Conservation (phyloP, 2,329 filamentous ascomycete genomes). For the Fusarium haematococcum region DNA sequence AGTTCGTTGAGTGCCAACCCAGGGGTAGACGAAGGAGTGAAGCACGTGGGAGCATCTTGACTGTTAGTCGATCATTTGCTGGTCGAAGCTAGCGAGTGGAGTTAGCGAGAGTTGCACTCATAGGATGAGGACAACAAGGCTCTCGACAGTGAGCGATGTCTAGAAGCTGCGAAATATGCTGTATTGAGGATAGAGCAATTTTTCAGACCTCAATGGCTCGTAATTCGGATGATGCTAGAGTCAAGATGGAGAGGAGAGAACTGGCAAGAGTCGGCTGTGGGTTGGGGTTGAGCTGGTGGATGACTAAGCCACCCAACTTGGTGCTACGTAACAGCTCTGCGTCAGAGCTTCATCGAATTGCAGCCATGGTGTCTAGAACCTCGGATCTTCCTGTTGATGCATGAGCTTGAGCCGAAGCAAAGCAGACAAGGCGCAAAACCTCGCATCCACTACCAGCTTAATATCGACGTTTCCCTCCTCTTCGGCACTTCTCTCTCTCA, state of each 20-base stretch:
- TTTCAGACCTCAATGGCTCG: not conserved
- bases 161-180: not conserved
- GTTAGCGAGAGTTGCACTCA: not conserved
- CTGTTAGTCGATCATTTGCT: not conserved
- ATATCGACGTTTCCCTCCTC: not conserved
- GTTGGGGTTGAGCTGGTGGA: slow-evolving; percentile 13
- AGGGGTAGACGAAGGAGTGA: slow-evolving; percentile 3
- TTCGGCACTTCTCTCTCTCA: not conserved
- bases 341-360: slow-evolving; percentile 38
- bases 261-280: not conserved
- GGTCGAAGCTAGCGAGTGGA: not conserved
- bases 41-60: slow-evolving; percentile 2
- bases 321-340: slow-evolving; percentile 28
- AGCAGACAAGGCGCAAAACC: slow-evolving; percentile 24
- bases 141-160: not conserved
- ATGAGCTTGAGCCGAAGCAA: slow-evolving; percentile 17
- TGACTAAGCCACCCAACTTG: slow-evolving; percentile 42
- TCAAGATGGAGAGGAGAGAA: slow-evolving; percentile 2
- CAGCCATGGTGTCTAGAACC: slow-evolving; percentile 44
- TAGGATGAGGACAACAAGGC: not conserved
- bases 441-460: not conserved
- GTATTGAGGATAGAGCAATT: not conserved
- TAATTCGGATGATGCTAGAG: slow-evolving; percentile 1
- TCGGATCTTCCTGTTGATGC: slow-evolving; percentile 18
- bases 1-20: not conserved